Conservation (phyloP, 73 alveolate genomes). For the Paramecium biaurelia region DNA sequence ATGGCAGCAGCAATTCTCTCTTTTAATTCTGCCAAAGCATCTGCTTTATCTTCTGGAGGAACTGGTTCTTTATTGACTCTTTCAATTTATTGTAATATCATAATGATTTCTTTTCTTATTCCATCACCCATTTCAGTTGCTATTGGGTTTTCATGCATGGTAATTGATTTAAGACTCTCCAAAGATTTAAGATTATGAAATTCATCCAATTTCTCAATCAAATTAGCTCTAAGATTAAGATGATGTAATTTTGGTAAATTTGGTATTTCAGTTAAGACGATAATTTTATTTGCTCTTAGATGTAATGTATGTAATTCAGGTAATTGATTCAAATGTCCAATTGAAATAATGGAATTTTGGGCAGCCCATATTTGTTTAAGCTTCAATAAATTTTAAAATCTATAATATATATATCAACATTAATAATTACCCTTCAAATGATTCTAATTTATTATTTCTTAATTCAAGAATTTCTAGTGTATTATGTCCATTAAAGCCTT, state of each 20-base stretch:
- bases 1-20: constrained; percentile 60
- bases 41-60: constrained; percentile 53
- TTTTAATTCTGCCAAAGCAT: constrained; percentile 53
- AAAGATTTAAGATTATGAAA: not conserved
- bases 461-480: constrained; percentile 18
- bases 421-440: constrained; percentile 17
- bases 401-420: not conserved
- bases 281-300: constrained; percentile 53
- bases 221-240: constrained; percentile 54
- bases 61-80: constrained; percentile 60
- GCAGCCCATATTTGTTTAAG: constrained; percentile 56
- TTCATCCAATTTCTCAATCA: constrained; percentile 45
- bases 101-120: constrained; percentile 51
- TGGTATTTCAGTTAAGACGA: not conserved
- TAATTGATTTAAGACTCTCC: constrained; percentile 15
- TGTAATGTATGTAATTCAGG: constrained; percentile 55
- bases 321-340: constrained; percentile 20
- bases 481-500: constrained; percentile 53
- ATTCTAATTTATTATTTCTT: constrained; percentile 42
- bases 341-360: not conserved
- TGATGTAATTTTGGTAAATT: constrained; percentile 47
- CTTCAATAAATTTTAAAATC: constrained; percentile 49
- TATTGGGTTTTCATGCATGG: constrained; percentile 45
- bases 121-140: constrained; percentile 54
- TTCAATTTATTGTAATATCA: constrained; percentile 33